Base-by-base conservation (phyloP, 371 early-diverging fungal species). In the Mortierella sp. region DNA sequence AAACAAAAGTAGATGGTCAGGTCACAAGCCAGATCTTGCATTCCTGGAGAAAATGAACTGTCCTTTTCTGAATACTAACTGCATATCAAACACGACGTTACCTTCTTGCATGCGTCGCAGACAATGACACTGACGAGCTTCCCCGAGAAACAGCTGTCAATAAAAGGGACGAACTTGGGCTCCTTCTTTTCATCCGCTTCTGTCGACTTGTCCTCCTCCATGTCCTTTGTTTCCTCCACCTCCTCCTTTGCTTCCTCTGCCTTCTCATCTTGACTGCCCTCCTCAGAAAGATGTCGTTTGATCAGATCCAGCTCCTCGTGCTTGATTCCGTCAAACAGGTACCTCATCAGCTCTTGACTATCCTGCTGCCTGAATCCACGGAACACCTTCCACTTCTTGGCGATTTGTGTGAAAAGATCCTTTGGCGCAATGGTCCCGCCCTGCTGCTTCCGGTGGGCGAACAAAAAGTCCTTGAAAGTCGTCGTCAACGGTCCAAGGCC, bases 91-190 rank as follows among this genome's bases (percentile, higher is more conserved):
- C n/a, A n/a, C n/a, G n/a, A n/a, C n/a, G 8, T 44, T 79, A 92
- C 90, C 70, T 87, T 77, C 73, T 90, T 89, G 80, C 93, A 92
- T 1, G 84, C 64, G 48, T 90, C 90, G 64, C 93, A 92, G 19
- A 92, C 87, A 66, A 92, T 88, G 34, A 88, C 82, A 53, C 89
- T 89, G 48, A 88, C 90, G 66, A 93, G 82, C 76, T 89, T 89
- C 37, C 90, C 91, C n/a, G 91, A 89, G 86, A 94, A 94, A 41
- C 90, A 86, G 52, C 86, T 85, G 63, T 91, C 92, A 37, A 93
- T 90, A 79, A 92, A 91, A 14, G 93, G 90, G 39, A 68, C 79
- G 31, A 80, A 84, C 61, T 85, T 83, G 69, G 85, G 58, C 19
- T 66, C 16, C 29, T 47, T 34, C 44, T 48, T 24, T 52, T 45